Conservation (phyloP, 2,329 filamentous ascomycete species). For the Penicillium frequentans region DNA sequence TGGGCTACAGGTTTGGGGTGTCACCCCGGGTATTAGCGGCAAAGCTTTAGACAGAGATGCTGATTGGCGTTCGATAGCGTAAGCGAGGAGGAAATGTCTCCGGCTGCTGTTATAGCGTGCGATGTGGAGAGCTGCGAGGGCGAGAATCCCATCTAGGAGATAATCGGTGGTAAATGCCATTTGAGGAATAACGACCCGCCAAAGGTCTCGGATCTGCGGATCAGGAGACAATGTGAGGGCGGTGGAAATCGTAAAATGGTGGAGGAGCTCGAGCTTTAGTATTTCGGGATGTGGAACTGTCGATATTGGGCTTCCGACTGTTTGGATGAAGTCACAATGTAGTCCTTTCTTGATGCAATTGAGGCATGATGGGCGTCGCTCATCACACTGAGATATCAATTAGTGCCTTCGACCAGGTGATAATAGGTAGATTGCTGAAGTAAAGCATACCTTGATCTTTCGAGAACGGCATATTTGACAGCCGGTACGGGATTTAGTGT, state of each 20-base stretch:
- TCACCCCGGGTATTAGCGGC: neutral
- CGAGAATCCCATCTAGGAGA: neutral
- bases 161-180: constrained; percentile 1
- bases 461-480: neutral
- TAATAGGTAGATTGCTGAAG: neutral
- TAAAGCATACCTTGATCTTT: neutral
- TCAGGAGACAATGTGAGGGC: neutral
- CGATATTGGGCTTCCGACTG: neutral
- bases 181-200: neutral
- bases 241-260: constrained; percentile 2
- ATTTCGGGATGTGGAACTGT: neutral
- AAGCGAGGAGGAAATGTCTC: neutral
- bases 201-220: neutral
- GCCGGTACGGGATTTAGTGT: neutral
- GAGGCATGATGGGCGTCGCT: neutral
- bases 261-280: neutral
- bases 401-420: neutral
- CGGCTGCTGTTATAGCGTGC: constrained; percentile 1
- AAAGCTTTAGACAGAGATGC: neutral
- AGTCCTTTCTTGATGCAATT: neutral
- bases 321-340: neutral
- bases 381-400: neutral
- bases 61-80: constrained; percentile 1
- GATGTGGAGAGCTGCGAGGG: constrained; percentile 1
- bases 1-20: neutral